Percentiles rank a stretch among this genome's conserved stretches.
phyloP scores from a whole-genome alignment of 2,329 filamentous ascomycete genomes.

The Scorias spongiosa region DNA sequence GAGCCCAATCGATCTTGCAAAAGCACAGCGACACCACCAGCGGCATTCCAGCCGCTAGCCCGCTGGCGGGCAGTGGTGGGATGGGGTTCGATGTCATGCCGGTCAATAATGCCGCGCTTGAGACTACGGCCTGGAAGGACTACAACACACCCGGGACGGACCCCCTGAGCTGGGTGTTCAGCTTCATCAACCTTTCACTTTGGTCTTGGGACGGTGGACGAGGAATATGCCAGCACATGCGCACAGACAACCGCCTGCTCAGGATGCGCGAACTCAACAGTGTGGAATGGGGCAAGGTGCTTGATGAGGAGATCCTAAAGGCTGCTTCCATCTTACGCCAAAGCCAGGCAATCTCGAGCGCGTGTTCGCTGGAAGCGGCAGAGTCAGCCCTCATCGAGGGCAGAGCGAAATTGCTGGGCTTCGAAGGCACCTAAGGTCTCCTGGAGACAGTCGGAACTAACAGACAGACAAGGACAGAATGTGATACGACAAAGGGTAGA shows the following conservation, averaged over 20 bases:
- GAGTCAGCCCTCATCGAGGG: background rate
- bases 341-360: background rate
- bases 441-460: too few relatives aligned
- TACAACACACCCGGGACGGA: background rate
- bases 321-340: background rate
- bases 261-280: background rate
- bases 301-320: background rate
- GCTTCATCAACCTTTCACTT: conserved; percentile 3
- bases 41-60: background rate
- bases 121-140: conserved; percentile 1
- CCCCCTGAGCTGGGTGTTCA: conserved; percentile 2
- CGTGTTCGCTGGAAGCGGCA: background rate
- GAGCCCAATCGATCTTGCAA: background rate
- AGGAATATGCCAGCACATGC: background rate
- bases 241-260: background rate
- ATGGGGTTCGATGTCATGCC: background rate
- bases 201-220: background rate
- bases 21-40: background rate
- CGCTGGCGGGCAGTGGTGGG: too few relatives aligned
- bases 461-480: too few relatives aligned
- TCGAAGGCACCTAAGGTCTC: background rate
- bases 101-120: conserved; percentile 1
- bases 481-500: too few relatives aligned
- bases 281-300: background rate
- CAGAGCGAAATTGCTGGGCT: background rate